A percentile compares a stretch with the other conserved stretches of the same genome.
Evolutionary conservation across 441 rosid genomes (phyloP).

Genomic region (Omphalea diandra): DNA sequence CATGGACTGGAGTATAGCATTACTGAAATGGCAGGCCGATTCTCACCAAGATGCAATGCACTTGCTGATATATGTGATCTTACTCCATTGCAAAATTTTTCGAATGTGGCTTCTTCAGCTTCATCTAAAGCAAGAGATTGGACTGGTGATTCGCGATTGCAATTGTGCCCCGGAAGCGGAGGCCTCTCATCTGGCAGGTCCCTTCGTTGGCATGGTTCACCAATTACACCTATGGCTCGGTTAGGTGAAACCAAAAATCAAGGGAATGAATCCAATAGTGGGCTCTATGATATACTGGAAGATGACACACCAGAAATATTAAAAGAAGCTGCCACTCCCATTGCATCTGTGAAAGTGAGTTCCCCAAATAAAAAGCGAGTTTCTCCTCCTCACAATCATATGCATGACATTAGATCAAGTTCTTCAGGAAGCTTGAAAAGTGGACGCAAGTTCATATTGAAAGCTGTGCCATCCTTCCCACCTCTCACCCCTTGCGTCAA

Average conservation of each 20-base stretch:
- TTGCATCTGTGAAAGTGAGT: conserved; percentile 40
- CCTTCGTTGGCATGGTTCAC: conserved; percentile 40
- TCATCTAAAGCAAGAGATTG: conserved; percentile 35
- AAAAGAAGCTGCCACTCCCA: conserved; percentile 36
- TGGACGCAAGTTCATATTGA: conserved; percentile 58
- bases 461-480: conserved; percentile 56
- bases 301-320: conserved; percentile 56
- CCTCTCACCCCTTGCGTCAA: conserved; percentile 49
- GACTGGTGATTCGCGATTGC: conserved; percentile 28
- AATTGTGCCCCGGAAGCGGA: conserved; percentile 31
- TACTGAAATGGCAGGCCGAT: conserved; percentile 26
- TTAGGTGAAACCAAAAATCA: conserved; percentile 31
- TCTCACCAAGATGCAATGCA: conserved; percentile 31
- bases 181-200: conserved; percentile 27
- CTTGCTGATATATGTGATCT: conserved; percentile 35
- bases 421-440: conserved; percentile 46
- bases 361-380: conserved; percentile 58
- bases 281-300: conserved; percentile 28
- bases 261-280: conserved; percentile 26
- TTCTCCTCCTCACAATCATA: conserved; percentile 44
- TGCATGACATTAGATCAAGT: conserved; percentile 33
- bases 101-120: conserved; percentile 25
- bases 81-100: conserved; percentile 30
- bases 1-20: conserved; percentile 28
- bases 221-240: conserved; percentile 34